Base-by-base conservation (phyloP, 108 stramenopile genomes). In the Epithemia pelagica region DNA sequence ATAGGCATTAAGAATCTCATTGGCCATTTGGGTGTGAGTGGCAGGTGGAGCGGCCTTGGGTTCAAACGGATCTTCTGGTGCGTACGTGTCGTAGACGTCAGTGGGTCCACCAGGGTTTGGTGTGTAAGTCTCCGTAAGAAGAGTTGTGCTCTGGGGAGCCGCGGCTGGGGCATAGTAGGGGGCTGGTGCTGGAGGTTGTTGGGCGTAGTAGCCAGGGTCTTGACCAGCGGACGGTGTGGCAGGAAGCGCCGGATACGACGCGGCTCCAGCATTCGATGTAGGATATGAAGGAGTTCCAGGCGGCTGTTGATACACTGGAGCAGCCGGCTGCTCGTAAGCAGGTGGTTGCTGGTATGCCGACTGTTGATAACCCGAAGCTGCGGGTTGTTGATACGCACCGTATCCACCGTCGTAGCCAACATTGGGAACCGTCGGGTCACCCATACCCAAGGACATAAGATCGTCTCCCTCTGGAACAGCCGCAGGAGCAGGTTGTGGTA, bases 51-150 rank as follows among this genome's bases (percentile, higher is more conserved):
- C 37, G 5, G 37, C 37, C 75, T 85, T 81, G 25, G 84, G 84
- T 10, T 80, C 84, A 72, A 85, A 85, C 30, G 79, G 80, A 67
- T 85, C 84, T 18, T 78, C 76, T 19, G 24, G 32, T 1, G 74
- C 57, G 55, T 32, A n/a, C 52, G 69, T 66, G 31, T 70, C 68
- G 20, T 59, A 53, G 24, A 55, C 52, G 26, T 59, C 63, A 0
- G 31, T 53, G 0, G 61, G 58, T n/a, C 31, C 37, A 28, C 74
- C 27, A 32, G 54, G n/a, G 25, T 61, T 21, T 5, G 37, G 37
- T 15, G 37, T 46, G 37, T 46, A 46, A 46, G 5, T 46, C 37
- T 46, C 37, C 15, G 37, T 46, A 46, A 46, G 37, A 46, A 46
- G 37, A 10, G 37, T 46, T 5, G 10, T 46, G 37, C 37, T 46